Percentiles rank a stretch among this genome's conserved stretches.
Evolutionary conservation across 2,329 filamentous ascomycete genomes (phyloP).

Genomic region (Rhynchosporium secalis): DNA sequence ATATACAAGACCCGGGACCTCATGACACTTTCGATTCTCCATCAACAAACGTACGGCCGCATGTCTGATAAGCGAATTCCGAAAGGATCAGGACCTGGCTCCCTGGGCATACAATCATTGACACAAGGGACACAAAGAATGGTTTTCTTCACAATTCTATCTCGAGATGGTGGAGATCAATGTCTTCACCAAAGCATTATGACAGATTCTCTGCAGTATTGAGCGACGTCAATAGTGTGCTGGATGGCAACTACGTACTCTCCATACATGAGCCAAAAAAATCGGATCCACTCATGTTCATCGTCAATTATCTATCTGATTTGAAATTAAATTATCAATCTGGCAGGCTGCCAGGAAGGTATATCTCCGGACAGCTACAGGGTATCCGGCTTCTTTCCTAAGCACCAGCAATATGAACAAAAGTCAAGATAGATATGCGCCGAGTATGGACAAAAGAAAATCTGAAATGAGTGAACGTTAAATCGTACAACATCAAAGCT

Average conservation of each 20-base stretch:
- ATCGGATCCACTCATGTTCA: background rate
- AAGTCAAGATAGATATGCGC: constrained; percentile 9
- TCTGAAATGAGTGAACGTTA: constrained; percentile 14
- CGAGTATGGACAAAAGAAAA: constrained; percentile 14
- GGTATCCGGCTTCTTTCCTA: constrained; percentile 16
- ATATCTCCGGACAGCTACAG: constrained; percentile 1
- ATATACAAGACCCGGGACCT: constrained; percentile 57
- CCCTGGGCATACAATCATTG: too few relatives aligned
- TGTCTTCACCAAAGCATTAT: constrained; percentile 11
- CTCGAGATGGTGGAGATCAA: too few relatives aligned
- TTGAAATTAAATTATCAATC: constrained; percentile 18
- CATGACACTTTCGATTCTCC: constrained; percentile 59
- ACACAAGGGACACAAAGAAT: too few relatives aligned
- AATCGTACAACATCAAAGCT: constrained; percentile 4
- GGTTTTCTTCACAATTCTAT: too few relatives aligned
- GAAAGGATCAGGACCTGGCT: constrained; percentile 54
- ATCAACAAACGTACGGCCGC: constrained; percentile 60
- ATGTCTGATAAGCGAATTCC: constrained; percentile 55
- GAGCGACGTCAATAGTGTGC: background rate
- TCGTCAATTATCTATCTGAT: background rate
- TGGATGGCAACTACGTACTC: constrained; percentile 23
- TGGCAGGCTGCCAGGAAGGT: constrained; percentile 1
- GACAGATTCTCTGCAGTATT: constrained; percentile 16
- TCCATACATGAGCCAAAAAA: constrained; percentile 21
- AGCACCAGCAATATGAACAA: constrained; percentile 14